phyloP scores from a whole-genome alignment of 176 grass and related monocot species.

The Paspalum notatum region DNA sequence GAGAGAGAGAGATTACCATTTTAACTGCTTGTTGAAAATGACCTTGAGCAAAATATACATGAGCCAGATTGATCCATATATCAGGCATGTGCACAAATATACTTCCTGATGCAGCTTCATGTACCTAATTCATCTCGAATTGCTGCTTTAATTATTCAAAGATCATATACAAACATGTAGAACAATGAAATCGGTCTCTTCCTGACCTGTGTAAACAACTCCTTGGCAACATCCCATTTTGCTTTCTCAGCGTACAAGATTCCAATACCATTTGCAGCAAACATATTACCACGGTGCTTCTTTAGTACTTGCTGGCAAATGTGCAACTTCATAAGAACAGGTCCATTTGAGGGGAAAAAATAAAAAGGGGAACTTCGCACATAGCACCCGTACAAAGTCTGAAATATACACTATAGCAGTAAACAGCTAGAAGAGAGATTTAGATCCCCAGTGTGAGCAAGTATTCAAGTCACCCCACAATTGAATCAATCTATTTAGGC shows the following conservation, averaged over 20 bases:
- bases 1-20: slow-evolving; percentile 51
- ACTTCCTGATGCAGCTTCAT: slow-evolving; percentile 93
- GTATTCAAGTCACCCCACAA: slow-evolving; percentile 5
- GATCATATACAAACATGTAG: not conserved
- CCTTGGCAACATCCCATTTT: slow-evolving; percentile 92
- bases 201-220: slow-evolving; percentile 92
- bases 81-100: slow-evolving; percentile 96
- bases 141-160: slow-evolving; percentile 28
- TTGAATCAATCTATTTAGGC: not conserved
- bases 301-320: slow-evolving; percentile 69
- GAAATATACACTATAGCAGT: not conserved
- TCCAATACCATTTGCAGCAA: slow-evolving; percentile 94
- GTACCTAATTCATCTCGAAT: slow-evolving; percentile 68
- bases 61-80: slow-evolving; percentile 96
- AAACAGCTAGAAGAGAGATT: slow-evolving; percentile 7
- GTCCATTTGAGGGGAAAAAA: not conserved
- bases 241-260: slow-evolving; percentile 91
- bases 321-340: slow-evolving; percentile 4
- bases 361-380: not conserved
- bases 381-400: not conserved
- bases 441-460: slow-evolving; percentile 11
- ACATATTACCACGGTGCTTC: slow-evolving; percentile 79
- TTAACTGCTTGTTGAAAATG: slow-evolving; percentile 91
- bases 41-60: slow-evolving; percentile 96
- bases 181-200: slow-evolving; percentile 6